These are phyloP conservation scores for Pseudonectria buxi DNA, from an alignment of 2,329 filamentous ascomycete species.

Conservation along the genomic window DNA sequence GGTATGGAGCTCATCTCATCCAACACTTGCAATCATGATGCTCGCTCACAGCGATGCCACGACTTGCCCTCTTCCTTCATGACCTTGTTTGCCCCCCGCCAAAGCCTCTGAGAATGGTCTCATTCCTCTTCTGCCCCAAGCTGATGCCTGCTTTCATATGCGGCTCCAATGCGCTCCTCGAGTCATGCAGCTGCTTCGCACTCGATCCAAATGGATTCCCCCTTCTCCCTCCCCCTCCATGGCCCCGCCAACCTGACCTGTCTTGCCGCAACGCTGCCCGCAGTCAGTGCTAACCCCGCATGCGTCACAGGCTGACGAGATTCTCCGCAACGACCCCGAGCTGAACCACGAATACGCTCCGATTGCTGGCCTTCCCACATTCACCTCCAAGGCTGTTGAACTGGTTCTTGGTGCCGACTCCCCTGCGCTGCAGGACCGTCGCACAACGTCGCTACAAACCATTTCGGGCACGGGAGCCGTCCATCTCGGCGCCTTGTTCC, in stretches of 20 bases:
- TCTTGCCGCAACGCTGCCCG: constrained; percentile 5
- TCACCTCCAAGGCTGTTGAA: constrained; percentile 86
- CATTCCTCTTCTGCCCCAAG: not conserved
- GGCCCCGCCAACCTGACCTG: constrained; percentile 11
- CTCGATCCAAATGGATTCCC: constrained; percentile 10
- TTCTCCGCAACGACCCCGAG: constrained; percentile 79
- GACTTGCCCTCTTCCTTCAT: not conserved
- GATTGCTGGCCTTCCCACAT: constrained; percentile 79
- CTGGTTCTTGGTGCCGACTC: constrained; percentile 77
- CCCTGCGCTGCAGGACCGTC: constrained; percentile 76
- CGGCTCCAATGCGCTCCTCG: constrained; percentile 8
- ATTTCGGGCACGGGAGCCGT: constrained; percentile 96
- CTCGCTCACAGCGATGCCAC: too few species aligned
- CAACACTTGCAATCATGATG: constrained; percentile 1
- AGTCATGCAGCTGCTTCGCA: constrained; percentile 14
- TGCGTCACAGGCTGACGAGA: constrained; percentile 70
- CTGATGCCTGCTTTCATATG: constrained; percentile 1
- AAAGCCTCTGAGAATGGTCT: not conserved
- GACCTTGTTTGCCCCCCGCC: not conserved
- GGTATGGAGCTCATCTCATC: constrained; percentile 48
- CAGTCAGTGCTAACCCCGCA: constrained; percentile 16
- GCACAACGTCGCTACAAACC: constrained; percentile 77
- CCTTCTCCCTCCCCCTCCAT: constrained; percentile 6
- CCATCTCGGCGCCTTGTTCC: constrained; percentile 89
- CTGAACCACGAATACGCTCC: constrained; percentile 98